Conservation (phyloP, 768 basidiomycete species). For the Krasilnikovozyma curviuscula region DNA sequence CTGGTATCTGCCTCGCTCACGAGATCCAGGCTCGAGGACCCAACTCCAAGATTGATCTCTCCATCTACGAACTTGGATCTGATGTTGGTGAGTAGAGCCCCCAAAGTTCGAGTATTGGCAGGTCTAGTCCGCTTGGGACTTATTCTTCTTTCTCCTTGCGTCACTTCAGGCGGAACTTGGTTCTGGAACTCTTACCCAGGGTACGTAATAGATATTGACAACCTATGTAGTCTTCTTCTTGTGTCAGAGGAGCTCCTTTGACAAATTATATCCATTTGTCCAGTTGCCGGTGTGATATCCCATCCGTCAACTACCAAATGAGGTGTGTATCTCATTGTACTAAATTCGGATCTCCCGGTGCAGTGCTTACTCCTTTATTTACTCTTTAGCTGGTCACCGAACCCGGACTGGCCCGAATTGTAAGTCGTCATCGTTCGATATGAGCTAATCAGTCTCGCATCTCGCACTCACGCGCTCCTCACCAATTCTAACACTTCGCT, state of each 20-base stretch:
- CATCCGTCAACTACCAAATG: slow-evolving; percentile 25
- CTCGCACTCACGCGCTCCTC: slow-evolving; percentile 23
- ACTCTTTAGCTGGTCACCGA: too few species aligned
- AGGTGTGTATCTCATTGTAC: slow-evolving; percentile 6
- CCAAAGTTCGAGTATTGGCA: too few species aligned
- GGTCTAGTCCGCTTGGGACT: too few species aligned
- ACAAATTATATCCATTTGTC: too few species aligned
- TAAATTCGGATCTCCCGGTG: too few species aligned
- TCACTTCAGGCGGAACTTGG: too few species aligned
- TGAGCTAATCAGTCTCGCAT: background rate
- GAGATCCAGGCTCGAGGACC: background rate
- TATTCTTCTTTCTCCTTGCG: too few species aligned
- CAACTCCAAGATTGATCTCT: background rate
- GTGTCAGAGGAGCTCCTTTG: too few species aligned
- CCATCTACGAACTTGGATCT: slow-evolving; percentile 1
- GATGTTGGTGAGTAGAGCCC: slow-evolving; percentile 8
- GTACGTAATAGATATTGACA: too few species aligned
- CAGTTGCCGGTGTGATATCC: slow-evolving; percentile 47
- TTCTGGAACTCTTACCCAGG: too few species aligned
- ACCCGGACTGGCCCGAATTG: slow-evolving; percentile 4
- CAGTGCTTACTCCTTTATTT: too few species aligned
- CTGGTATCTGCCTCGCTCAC: slow-evolving; percentile 6
- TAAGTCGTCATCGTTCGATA: background rate
- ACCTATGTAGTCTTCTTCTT: too few species aligned
- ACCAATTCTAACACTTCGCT: slow-evolving; percentile 40